Conservation (phyloP, 495 filamentous ascomycete genomes). For the Friedmanniomyces endolithicus region DNA sequence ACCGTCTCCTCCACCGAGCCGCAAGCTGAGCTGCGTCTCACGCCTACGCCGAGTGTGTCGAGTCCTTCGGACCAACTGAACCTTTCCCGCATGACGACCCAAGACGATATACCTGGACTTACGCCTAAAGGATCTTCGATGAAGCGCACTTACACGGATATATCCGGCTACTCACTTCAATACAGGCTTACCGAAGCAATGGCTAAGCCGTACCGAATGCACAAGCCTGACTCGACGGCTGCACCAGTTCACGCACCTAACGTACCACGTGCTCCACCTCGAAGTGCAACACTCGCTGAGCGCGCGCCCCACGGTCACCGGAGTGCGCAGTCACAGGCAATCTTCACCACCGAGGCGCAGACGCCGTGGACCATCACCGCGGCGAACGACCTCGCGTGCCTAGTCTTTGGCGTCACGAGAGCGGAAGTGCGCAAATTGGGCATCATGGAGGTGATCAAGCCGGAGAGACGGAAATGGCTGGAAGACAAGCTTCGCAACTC, state of each 20-base stretch:
- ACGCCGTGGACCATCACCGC: slow-evolving; percentile 90
- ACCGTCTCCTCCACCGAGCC: background rate
- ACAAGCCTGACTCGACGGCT: slow-evolving; percentile 19
- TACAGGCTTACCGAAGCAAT: slow-evolving; percentile 78
- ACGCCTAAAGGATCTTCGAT: slow-evolving; percentile 54
- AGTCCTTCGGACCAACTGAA: slow-evolving; percentile 1
- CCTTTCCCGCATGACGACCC: slow-evolving; percentile 3
- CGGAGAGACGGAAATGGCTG: slow-evolving; percentile 81
- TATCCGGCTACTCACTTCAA: slow-evolving; percentile 55
- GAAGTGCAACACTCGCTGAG: slow-evolving; percentile 11
- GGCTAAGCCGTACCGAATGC: slow-evolving; percentile 59
- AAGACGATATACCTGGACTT: background rate
- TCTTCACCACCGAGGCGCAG: slow-evolving; percentile 82
- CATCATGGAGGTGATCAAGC: slow-evolving; percentile 84
- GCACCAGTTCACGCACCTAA: slow-evolving; percentile 36
- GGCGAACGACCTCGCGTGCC: slow-evolving; percentile 93
- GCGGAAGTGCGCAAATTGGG: slow-evolving; percentile 89
- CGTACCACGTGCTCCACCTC: slow-evolving; percentile 5
- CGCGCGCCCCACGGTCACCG: slow-evolving; percentile 52
- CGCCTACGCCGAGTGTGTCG: background rate
- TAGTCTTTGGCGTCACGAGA: slow-evolving; percentile 90
- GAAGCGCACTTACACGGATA: slow-evolving; percentile 81
- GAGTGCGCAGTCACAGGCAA: slow-evolving; percentile 86
- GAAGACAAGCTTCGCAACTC: slow-evolving; percentile 63
- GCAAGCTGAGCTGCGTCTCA: background rate